These are phyloP conservation scores for Pittosporum tobira DNA, from an alignment of 129 eudicot species.

Conservation along the genomic window DNA sequence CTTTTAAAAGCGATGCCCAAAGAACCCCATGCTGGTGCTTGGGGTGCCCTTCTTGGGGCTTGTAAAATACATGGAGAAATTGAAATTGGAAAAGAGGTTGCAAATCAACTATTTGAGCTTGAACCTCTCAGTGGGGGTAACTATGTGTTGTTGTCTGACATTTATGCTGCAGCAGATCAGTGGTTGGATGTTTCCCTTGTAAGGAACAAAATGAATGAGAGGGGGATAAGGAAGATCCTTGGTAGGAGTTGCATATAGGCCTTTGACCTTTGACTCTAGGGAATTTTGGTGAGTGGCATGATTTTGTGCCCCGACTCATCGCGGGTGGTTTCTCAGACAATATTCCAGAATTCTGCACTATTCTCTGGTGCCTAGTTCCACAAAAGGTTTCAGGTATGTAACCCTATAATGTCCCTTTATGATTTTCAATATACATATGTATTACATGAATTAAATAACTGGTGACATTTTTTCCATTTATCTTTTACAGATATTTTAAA, in stretches of 20 bases:
- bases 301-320: not conserved
- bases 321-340: too few species aligned
- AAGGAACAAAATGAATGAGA: slow-evolving; percentile 50
- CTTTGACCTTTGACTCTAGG: not conserved
- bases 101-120: slow-evolving; percentile 37
- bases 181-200: slow-evolving; percentile 58
- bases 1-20: slow-evolving; percentile 39
- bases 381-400: too few species aligned
- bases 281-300: too few species aligned
- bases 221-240: slow-evolving; percentile 39
- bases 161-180: slow-evolving; percentile 56
- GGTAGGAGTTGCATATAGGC: slow-evolving; percentile 47
- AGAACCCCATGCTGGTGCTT: slow-evolving; percentile 48
- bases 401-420: too few species aligned
- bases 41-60: slow-evolving; percentile 86
- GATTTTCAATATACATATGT: too few species aligned
- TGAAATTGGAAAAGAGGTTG: slow-evolving; percentile 50
- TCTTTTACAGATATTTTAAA: too few species aligned
- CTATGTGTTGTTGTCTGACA: slow-evolving; percentile 60
- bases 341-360: too few species aligned
- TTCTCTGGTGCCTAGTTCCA: too few species aligned
- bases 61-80: slow-evolving; percentile 51
- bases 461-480: too few species aligned
- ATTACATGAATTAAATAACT: too few species aligned
- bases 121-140: slow-evolving; percentile 57